Evolutionary conservation across 495 filamentous ascomycete species (phyloP).

Genomic region (Penicilliopsis zonata): DNA sequence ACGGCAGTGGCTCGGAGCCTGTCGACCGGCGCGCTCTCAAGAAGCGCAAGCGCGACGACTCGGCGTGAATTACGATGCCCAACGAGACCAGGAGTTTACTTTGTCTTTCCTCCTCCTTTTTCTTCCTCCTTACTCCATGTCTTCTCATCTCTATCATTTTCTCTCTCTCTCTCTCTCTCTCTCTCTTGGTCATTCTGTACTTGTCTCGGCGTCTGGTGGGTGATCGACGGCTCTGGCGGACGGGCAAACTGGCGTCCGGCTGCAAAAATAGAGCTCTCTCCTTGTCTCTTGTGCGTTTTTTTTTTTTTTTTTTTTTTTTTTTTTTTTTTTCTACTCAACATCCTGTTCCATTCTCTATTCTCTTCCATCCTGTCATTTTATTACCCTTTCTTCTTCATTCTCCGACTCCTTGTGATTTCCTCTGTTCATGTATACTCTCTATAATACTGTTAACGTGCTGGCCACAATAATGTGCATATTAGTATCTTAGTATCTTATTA

Average conservation of each 20-base stretch:
- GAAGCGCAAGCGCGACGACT: constrained; percentile 65
- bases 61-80: constrained; percentile 23
- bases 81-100: constrained; percentile 34
- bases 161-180: background rate
- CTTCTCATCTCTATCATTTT: constrained; percentile 2
- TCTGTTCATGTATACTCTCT: constrained; percentile 5
- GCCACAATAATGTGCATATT: constrained; percentile 19
- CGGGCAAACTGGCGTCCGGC: background rate
- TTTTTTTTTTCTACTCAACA: background rate
- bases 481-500: constrained; percentile 16
- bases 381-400: too few relatives aligned
- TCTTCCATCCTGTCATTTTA: background rate
- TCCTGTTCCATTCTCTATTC: too few relatives aligned
- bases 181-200: constrained; percentile 2
- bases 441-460: constrained; percentile 11
- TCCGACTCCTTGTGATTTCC: constrained; percentile 4
- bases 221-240: background rate
- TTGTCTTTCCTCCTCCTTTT: background rate
- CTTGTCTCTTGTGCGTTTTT: constrained; percentile 4
- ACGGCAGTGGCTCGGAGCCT: constrained; percentile 32
- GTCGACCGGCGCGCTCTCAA: constrained; percentile 42
- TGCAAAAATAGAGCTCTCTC: too few relatives aligned
- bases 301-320: constrained; percentile 6
- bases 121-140: constrained; percentile 5
- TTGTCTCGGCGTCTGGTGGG: constrained; percentile 3